Evolutionary conservation across 2,329 filamentous ascomycete species (phyloP).

Genomic region (Apiospora marii): DNA sequence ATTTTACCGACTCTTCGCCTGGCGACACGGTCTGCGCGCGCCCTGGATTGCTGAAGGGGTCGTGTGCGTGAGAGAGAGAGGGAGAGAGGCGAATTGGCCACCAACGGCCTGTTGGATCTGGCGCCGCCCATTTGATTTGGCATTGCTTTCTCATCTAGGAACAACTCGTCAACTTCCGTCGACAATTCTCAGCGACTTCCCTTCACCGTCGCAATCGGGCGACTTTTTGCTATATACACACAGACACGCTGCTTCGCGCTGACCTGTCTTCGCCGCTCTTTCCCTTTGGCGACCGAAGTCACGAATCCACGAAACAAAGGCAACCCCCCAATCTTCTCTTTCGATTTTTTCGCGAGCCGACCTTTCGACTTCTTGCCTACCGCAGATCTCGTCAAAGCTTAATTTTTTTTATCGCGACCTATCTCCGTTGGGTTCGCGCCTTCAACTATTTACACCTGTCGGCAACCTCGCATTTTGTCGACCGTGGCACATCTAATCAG

Average conservation of each 20-base stretch:
- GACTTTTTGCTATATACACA: constrained; percentile 11
- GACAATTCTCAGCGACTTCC: background rate
- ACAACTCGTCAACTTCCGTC: background rate
- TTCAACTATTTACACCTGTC: background rate
- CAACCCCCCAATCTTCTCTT: constrained; percentile 28
- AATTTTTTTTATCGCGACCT: background rate
- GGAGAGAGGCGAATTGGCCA: constrained; percentile 15
- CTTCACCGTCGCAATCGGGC: constrained; percentile 2
- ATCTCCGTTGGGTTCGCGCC: background rate
- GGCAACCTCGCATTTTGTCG: background rate
- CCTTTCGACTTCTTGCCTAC: constrained; percentile 4
- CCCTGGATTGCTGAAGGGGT: constrained; percentile 19
- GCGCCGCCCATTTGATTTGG: constrained; percentile 17
- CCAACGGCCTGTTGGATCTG: constrained; percentile 16
- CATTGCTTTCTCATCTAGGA: background rate
- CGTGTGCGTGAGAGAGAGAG: background rate
- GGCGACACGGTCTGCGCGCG: constrained; percentile 26
- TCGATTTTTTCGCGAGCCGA: constrained; percentile 21
- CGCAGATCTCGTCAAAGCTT: constrained; percentile 7
- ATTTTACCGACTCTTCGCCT: constrained; percentile 17
- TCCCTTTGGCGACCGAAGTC: constrained; percentile 26
- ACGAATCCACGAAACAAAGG: constrained; percentile 34
- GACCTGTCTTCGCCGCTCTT: constrained; percentile 7
- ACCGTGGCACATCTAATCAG: constrained; percentile 37
- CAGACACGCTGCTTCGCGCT: background rate